A percentile compares a stretch with the other conserved stretches of the same genome.
phyloP scores from a whole-genome alignment of 2,329 filamentous ascomycete species.

The Colletotrichum limetticola region DNA sequence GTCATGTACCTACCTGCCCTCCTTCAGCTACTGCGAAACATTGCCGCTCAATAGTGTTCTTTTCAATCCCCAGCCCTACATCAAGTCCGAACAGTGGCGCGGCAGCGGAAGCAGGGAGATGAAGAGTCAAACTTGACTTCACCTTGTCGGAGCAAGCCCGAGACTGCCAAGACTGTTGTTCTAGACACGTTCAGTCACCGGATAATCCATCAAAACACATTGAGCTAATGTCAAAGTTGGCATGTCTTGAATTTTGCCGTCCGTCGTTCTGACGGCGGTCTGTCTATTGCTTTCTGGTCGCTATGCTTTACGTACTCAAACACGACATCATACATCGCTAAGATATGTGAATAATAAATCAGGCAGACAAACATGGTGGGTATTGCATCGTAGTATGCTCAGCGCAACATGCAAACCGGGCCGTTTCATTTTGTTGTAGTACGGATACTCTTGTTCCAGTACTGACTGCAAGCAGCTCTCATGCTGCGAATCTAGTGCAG shows the following conservation, averaged over 20 bases:
- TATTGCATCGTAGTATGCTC: slow-evolving; percentile 23
- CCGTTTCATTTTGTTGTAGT: slow-evolving; percentile 16
- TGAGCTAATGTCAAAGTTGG: neutral
- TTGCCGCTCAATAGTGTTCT: neutral
- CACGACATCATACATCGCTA: slow-evolving; percentile 6
- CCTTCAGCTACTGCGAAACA: neutral
- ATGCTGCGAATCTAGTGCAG: slow-evolving; percentile 17
- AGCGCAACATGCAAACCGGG: slow-evolving; percentile 20
- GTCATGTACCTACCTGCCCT: too few species aligned
- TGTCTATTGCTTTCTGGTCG: slow-evolving; percentile 22
- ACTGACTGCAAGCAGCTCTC: neutral
- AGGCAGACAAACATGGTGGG: neutral
- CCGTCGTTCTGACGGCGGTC: neutral
- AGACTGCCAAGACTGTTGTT: neutral
- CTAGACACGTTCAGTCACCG: neutral
- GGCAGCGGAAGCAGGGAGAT: neutral
- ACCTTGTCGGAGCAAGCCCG: neutral
- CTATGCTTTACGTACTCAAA: slow-evolving; percentile 1
- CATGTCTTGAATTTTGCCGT: neutral
- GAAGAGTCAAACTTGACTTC: slow-evolving; percentile 25
- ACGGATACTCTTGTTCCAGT: neutral
- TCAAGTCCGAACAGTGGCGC: neutral
- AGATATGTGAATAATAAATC: neutral
- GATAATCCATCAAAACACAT: neutral
- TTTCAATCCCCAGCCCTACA: neutral